phyloP scores from a whole-genome alignment of 192 early-diverging fungal species.

The Phlyctochytrium planicorne region DNA sequence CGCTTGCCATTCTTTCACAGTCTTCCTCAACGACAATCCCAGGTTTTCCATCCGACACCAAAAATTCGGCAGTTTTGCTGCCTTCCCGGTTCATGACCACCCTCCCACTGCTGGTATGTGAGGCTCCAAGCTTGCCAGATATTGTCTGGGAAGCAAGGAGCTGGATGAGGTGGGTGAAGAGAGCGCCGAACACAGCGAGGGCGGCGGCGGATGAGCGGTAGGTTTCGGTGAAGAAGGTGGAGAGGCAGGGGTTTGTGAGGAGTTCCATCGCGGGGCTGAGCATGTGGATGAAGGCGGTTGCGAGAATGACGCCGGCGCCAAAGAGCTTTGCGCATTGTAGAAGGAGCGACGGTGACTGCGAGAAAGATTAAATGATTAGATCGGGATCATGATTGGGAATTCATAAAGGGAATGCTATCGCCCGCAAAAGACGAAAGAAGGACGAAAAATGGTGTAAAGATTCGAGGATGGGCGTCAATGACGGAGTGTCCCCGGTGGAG shows the following conservation, averaged over 20 bases:
- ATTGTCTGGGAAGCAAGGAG: conserved; percentile 7
- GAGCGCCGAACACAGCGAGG: conserved; percentile 26
- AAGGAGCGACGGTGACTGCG: neutral
- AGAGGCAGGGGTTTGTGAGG: conserved; percentile 34
- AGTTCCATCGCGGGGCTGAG: conserved; percentile 25
- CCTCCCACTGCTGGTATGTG: neutral
- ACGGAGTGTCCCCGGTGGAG: neutral
- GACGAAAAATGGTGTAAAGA: neutral
- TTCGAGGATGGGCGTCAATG: neutral
- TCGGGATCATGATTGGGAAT: neutral
- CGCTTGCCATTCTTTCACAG: too few relatives aligned
- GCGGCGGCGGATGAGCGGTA: conserved; percentile 27
- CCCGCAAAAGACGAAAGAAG: neutral
- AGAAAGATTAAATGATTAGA: neutral
- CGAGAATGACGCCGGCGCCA: conserved; percentile 48
- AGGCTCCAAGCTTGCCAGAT: too few relatives aligned
- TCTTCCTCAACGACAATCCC: too few relatives aligned
- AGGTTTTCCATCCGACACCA: too few relatives aligned
- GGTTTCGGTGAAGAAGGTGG: conserved; percentile 21
- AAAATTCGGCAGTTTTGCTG: too few relatives aligned
- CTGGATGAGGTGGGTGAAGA: conserved; percentile 32
- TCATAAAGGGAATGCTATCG: neutral
- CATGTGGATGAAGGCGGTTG: conserved; percentile 49
- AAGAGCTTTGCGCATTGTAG: conserved; percentile 40
- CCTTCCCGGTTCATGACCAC: neutral